A percentile compares a stretch with the other conserved stretches of the same genome.
Evolutionary conservation across 2,329 filamentous ascomycete species (phyloP).

Genomic region (Rhynchosporium graminicola): DNA sequence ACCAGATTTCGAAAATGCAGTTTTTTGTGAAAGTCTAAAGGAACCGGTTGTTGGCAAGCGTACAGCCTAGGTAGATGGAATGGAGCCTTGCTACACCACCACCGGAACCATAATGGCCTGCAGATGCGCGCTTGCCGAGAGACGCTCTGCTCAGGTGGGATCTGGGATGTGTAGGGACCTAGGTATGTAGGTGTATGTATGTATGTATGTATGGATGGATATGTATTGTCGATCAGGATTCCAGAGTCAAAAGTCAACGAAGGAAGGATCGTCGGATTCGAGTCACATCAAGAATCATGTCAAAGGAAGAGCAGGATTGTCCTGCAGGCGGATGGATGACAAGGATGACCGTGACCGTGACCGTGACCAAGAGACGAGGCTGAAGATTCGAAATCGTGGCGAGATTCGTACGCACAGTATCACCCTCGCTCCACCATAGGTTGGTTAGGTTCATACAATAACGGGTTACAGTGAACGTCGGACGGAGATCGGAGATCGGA

Average conservation of each 20-base stretch:
- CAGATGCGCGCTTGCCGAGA: neutral
- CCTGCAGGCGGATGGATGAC: neutral
- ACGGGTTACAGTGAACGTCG: no score
- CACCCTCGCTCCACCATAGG: no score
- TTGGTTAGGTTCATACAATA: no score
- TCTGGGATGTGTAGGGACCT: neutral
- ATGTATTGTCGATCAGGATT: neutral
- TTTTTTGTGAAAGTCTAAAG: neutral
- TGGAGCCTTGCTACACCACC: slow-evolving; percentile 4
- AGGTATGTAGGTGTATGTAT: no score
- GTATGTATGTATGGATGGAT: no score
- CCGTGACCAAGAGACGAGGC: slow-evolving; percentile 11
- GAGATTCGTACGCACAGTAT: neutral
- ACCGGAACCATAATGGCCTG: neutral
- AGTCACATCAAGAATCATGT: slow-evolving; percentile 1
- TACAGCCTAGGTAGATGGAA: neutral
- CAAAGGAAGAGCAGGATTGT: neutral
- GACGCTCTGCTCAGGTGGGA: neutral
- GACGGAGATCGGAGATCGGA: no score
- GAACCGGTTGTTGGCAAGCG: slow-evolving; percentile 3
- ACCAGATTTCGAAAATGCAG: slow-evolving; percentile 2
- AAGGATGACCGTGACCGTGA: neutral
- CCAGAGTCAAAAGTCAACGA: neutral
- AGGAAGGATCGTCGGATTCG: neutral
- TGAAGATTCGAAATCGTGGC: neutral